These are phyloP conservation scores for Suhomyces kunorum DNA, from an alignment of 1,139 yeast species.

Conservation along the genomic window DNA sequence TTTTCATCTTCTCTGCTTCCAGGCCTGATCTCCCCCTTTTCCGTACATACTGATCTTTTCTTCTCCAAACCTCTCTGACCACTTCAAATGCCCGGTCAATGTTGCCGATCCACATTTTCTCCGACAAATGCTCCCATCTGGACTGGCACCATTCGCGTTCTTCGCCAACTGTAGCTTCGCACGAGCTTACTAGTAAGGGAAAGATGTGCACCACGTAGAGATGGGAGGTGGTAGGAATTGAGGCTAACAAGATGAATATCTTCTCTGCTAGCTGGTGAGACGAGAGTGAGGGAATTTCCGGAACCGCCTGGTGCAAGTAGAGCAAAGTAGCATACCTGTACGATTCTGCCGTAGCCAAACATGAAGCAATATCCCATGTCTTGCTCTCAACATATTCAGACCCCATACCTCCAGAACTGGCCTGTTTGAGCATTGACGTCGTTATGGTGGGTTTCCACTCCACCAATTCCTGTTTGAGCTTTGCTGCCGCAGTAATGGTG, in stretches of 20 bases:
- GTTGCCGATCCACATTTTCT: constrained; percentile 64
- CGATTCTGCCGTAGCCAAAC: constrained; percentile 70
- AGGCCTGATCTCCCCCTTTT: constrained; percentile 24
- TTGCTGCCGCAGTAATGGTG: constrained; percentile 57
- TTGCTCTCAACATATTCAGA: constrained; percentile 17
- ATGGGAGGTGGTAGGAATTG: constrained; percentile 61
- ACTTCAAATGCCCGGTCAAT: constrained; percentile 66
- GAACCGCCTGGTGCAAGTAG: constrained; percentile 68
- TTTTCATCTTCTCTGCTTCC: too few relatives aligned
- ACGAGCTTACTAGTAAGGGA: constrained; percentile 62
- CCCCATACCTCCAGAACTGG: constrained; percentile 18
- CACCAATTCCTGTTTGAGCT: constrained; percentile 51
- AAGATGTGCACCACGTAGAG: constrained; percentile 61
- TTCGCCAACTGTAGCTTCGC: constrained; percentile 60
- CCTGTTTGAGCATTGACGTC: constrained; percentile 35
- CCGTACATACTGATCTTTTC: constrained; percentile 48
- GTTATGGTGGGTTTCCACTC: constrained; percentile 56
- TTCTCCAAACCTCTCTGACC: constrained; percentile 68
- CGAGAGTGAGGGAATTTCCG: constrained; percentile 59
- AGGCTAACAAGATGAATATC: constrained; percentile 58
- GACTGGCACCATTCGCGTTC: constrained; percentile 63
- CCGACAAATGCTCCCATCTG: constrained; percentile 58
- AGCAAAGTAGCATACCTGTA: constrained; percentile 59
- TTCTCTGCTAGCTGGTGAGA: constrained; percentile 61
- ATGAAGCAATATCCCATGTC: constrained; percentile 57